Evolutionary conservation across 768 basidiomycete genomes (phyloP).

Genomic region (Tubosaeta sp.): DNA sequence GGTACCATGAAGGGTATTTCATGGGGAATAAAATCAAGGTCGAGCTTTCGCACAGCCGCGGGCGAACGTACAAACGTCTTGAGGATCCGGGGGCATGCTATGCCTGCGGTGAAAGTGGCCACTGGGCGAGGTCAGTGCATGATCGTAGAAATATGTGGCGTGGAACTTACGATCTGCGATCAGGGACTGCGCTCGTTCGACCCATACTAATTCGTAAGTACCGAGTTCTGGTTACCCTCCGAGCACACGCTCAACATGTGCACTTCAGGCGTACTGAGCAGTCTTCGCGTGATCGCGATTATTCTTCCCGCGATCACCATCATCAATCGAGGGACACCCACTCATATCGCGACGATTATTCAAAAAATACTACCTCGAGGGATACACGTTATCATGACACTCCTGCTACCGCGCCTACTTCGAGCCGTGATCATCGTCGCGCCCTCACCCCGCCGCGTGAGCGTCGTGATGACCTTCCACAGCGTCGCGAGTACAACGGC

Average conservation of each 20-base stretch:
- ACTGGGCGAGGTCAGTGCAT: constrained; percentile 76
- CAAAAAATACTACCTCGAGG: constrained; percentile 38
- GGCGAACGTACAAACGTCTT: constrained; percentile 73
- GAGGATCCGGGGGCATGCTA: constrained; percentile 89
- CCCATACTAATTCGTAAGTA: constrained; percentile 47
- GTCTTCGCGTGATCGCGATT: constrained; percentile 55
- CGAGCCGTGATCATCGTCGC: constrained; percentile 55
- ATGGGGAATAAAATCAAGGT: constrained; percentile 93
- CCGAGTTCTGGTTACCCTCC: background rate
- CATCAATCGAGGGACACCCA: constrained; percentile 37
- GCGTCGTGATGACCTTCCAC: constrained; percentile 56
- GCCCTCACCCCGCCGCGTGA: constrained; percentile 62
- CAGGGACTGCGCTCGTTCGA: constrained; percentile 72
- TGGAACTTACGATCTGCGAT: constrained; percentile 2
- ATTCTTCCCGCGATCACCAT: constrained; percentile 49
- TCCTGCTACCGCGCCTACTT: constrained; percentile 33
- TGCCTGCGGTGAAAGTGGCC: constrained; percentile 79
- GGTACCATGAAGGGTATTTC: constrained; percentile 86
- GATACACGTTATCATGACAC: constrained; percentile 60
- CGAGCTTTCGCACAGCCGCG: constrained; percentile 80
- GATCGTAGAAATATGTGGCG: background rate
- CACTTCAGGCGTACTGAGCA: constrained; percentile 38
- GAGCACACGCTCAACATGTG: constrained; percentile 4
- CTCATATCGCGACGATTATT: constrained; percentile 54
- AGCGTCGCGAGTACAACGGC: constrained; percentile 67